Base-by-base conservation (phyloP, 2,329 filamentous ascomycete genomes). In the Calonectria leucothoes region DNA sequence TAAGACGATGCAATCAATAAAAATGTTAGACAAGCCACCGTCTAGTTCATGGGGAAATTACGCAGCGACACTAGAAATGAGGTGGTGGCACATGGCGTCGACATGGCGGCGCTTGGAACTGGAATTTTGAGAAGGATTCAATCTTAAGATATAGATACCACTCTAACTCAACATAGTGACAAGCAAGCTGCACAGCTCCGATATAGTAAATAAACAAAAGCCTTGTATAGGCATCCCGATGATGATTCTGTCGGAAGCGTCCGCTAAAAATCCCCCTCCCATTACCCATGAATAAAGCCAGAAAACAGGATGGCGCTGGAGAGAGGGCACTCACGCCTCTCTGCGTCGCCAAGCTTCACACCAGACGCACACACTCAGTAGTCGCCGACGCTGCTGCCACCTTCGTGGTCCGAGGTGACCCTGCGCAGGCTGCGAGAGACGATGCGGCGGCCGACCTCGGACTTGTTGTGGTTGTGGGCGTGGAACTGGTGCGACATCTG, bases 381-480 rank as follows among this genome's bases (percentile, higher is more conserved):
- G 14, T 37, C 31, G 14, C 55, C 55, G 25, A 61, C 7, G 55
- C 33, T 39, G 55, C 55, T 61, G 55, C 55, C 33, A 14, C 55
- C 55, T 23, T 61, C 55, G 33, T 61, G 55, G 27, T 55, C 51
- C 15, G 25, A 31, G 29, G 55, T 61, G 55, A 61, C 55, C 15
- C 37, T 27, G 35, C 55, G 55, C 23, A 61, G 35, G 55, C 33
- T 61, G 6, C 55, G 55, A 23, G 86, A 91, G n/a, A 61, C 55
- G n/a, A 61, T 37, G 76, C 91, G 92, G 0, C 91, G 86, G 87
- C 83, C 0, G 4, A 92, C 89, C 15, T 79, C 82, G n/a, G 89
- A 88, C 31, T 84, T 82, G 10, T 17, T 25, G 33, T 61, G 55
- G 23, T 17, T 25, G 33, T 61, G 55, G 23, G 55, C 33, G 55